These are phyloP conservation scores for Aureobasidium mangrovei DNA, from an alignment of 2,329 filamentous ascomycete species.

Conservation along the genomic window DNA sequence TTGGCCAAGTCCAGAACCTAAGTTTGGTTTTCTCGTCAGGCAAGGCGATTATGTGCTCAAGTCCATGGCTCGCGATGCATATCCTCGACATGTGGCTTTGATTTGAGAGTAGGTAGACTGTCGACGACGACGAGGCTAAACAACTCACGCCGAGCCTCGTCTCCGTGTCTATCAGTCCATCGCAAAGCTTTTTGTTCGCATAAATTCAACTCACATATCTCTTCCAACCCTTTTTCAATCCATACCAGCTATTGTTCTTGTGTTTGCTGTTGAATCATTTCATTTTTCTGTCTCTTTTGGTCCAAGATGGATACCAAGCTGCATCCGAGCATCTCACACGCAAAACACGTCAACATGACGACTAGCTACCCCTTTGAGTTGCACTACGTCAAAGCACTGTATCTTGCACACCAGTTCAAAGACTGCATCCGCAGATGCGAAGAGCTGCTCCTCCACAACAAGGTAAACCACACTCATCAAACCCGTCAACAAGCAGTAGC, in stretches of 20 bases:
- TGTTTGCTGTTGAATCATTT: too few relatives aligned
- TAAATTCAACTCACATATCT: background rate
- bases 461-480: background rate
- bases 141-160: too few relatives aligned
- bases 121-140: too few relatives aligned
- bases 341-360: background rate
- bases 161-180: too few relatives aligned
- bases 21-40: too few relatives aligned
- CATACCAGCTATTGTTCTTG: too few relatives aligned
- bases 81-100: too few relatives aligned
- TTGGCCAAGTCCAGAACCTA: too few relatives aligned
- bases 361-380: constrained; percentile 17
- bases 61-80: too few relatives aligned
- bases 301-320: background rate
- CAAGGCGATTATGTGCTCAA: too few relatives aligned
- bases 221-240: background rate
- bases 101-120: too few relatives aligned
- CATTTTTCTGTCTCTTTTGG: background rate
- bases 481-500: background rate
- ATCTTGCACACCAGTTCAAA: constrained; percentile 22
- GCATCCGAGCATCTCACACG: background rate
- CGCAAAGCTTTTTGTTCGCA: too few relatives aligned
- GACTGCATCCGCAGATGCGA: constrained; percentile 26
- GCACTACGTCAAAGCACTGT: constrained; percentile 25
- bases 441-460: constrained; percentile 17